Evolutionary conservation across 371 early-diverging fungal genomes (phyloP).

Genomic region (Actinomucor elegans): DNA sequence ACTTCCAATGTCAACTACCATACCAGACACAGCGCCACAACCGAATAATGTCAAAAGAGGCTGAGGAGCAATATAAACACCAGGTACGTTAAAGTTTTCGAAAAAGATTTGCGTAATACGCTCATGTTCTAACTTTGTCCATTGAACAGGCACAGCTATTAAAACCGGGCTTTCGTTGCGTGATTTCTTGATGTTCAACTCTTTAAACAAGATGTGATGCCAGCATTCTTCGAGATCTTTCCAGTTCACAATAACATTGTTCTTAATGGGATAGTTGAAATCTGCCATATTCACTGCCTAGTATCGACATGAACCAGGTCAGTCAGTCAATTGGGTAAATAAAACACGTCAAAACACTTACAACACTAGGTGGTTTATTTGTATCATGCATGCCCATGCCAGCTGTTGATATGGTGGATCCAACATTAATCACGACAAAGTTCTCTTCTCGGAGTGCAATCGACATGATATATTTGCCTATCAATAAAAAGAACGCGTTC

Average conservation of each 20-base stretch:
- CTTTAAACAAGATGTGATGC: conserved; percentile 75
- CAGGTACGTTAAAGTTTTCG: conserved; percentile 87
- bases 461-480: conserved; percentile 26
- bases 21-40: conserved; percentile 73
- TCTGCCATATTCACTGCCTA: conserved; percentile 39
- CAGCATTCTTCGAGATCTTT: conserved; percentile 73
- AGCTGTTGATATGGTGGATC: conserved; percentile 63
- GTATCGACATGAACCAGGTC: too few species aligned
- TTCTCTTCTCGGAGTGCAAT: conserved; percentile 65
- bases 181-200: conserved; percentile 72
- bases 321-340: too few species aligned
- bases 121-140: conserved; percentile 86
- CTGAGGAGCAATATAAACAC: conserved; percentile 81
- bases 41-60: conserved; percentile 84
- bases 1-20: conserved; percentile 91
- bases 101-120: conserved; percentile 85
- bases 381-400: conserved; percentile 72
- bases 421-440: conserved; percentile 78
- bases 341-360: conserved; percentile 26
- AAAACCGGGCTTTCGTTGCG: conserved; percentile 80
- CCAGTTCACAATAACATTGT: conserved; percentile 74
- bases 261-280: conserved; percentile 56
- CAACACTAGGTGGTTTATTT: conserved; percentile 65
- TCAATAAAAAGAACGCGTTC: conserved; percentile 11
- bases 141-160: conserved; percentile 74